A percentile compares a stretch with the other conserved stretches of the same genome.
phyloP scores from a whole-genome alignment of 768 basidiomycete species.

The Floccularia luteovirens region DNA sequence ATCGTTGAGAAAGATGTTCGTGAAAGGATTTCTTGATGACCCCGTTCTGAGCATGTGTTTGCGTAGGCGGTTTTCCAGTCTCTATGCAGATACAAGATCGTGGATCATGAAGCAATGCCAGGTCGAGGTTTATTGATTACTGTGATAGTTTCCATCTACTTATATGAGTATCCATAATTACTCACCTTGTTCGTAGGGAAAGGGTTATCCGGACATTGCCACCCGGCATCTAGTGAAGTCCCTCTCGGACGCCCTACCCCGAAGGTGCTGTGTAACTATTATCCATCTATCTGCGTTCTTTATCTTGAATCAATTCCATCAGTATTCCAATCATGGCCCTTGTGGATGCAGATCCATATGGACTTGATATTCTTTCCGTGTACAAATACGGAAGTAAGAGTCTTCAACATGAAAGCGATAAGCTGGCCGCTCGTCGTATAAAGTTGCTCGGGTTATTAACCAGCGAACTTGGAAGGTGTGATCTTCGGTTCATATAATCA shows the following conservation, averaged over 20 bases:
- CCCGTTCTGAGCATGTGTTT: conserved; percentile 1
- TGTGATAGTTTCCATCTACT: conserved; percentile 25
- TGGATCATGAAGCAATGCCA: conserved; percentile 37
- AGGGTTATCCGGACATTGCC: conserved; percentile 93
- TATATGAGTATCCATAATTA: neutral
- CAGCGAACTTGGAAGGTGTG: conserved; percentile 61
- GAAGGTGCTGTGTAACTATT: conserved; percentile 29
- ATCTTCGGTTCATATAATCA: conserved; percentile 1
- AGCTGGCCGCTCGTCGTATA: conserved; percentile 60
- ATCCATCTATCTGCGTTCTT: neutral
- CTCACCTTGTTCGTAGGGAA: conserved; percentile 51
- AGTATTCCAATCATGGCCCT: conserved; percentile 76
- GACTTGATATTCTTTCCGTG: conserved; percentile 84
- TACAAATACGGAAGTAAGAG: conserved; percentile 75
- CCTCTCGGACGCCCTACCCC: conserved; percentile 58
- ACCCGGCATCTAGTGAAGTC: conserved; percentile 79
- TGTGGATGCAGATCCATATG: conserved; percentile 90
- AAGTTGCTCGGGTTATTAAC: conserved; percentile 76
- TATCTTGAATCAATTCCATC: neutral
- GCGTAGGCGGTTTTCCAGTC: conserved; percentile 91
- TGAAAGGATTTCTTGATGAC: neutral
- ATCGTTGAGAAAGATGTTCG: conserved; percentile 91
- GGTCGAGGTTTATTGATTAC: conserved; percentile 76
- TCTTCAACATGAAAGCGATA: conserved; percentile 64
- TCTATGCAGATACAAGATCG: conserved; percentile 52